Conservation (phyloP, 1,284 basidiomycete genomes). For the Boletellus deceptivus region DNA sequence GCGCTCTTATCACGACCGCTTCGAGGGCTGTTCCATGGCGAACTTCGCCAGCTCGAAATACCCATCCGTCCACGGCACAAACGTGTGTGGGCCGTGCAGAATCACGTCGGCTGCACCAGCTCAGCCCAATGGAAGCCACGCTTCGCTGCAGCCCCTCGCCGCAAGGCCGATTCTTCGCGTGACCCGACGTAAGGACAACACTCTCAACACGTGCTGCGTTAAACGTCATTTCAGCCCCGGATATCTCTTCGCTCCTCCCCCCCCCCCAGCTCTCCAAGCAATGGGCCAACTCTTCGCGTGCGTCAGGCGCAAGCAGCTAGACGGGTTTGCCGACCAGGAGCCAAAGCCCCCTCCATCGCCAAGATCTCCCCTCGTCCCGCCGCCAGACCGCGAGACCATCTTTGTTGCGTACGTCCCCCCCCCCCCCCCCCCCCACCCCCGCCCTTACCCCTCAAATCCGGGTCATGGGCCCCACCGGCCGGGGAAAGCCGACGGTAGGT, state of each 20-base stretch:
- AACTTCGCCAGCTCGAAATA: conserved; percentile 4
- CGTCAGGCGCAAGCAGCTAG: conserved; percentile 27
- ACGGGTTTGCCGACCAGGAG: conserved; percentile 29
- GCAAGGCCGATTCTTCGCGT: conserved; percentile 28
- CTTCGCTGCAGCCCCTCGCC: conserved; percentile 27
- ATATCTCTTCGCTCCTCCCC: conserved; percentile 25
- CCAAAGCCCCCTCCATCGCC: conserved; percentile 17
- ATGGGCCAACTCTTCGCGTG: conserved; percentile 33
- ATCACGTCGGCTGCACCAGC: too few species aligned
- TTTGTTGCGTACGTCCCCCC: conserved; percentile 28
- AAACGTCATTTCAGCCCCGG: conserved; percentile 27
- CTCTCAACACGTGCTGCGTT: conserved; percentile 24
- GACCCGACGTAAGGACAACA: conserved; percentile 24
- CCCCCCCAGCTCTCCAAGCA: conserved; percentile 16
- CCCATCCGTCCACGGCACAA: conserved; percentile 8
- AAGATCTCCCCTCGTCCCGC: conserved; percentile 4
- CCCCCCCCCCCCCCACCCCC: not conserved
- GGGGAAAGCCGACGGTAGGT: conserved; percentile 36
- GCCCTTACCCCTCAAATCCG: conserved; percentile 33
- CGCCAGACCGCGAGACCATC: conserved; percentile 26
- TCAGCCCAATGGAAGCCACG: conserved; percentile 22
- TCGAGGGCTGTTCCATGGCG: conserved; percentile 9
- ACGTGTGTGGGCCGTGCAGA: conserved; percentile 25
- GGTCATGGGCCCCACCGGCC: conserved; percentile 36
- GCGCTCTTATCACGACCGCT: conserved; percentile 14